These are phyloP conservation scores for Papiliotrema laurentii DNA, from an alignment of 1,284 basidiomycete genomes.

Conservation along the genomic window DNA sequence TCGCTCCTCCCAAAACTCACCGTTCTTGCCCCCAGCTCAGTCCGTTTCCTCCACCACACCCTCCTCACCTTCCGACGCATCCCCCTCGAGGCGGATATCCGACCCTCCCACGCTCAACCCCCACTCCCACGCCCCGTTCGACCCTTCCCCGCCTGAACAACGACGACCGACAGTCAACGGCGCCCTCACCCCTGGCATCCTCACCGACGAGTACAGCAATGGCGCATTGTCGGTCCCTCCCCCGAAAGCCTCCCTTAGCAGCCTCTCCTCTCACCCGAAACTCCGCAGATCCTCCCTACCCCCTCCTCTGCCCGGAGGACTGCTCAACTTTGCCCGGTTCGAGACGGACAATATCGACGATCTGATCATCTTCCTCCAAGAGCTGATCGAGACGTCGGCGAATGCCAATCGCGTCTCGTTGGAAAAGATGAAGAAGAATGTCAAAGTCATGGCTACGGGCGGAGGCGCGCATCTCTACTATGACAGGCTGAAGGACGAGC, in stretches of 20 bases:
- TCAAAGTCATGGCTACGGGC: slow-evolving; percentile 97
- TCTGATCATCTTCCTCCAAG: slow-evolving; percentile 82
- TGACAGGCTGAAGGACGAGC: slow-evolving; percentile 67
- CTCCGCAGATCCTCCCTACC: slow-evolving; percentile 61
- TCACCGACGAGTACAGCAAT: slow-evolving; percentile 16
- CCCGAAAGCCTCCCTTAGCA: slow-evolving; percentile 47
- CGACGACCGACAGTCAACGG: slow-evolving; percentile 56
- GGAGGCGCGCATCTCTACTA: slow-evolving; percentile 95
- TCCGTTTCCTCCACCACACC: slow-evolving; percentile 25
- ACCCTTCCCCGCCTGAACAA: slow-evolving; percentile 45
- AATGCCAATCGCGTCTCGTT: slow-evolving; percentile 81
- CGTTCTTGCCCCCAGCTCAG: slow-evolving; percentile 36
- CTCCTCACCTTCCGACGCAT: slow-evolving; percentile 23
- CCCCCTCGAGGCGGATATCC: slow-evolving; percentile 18
- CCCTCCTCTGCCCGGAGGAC: slow-evolving; percentile 88
- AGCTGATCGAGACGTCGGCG: slow-evolving; percentile 82
- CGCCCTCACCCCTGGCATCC: slow-evolving; percentile 68
- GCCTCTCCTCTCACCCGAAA: slow-evolving; percentile 54
- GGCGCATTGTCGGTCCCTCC: slow-evolving; percentile 42
- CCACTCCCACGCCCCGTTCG: slow-evolving; percentile 19
- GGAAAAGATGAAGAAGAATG: slow-evolving; percentile 83
- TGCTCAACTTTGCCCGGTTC: slow-evolving; percentile 96
- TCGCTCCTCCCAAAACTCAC: slow-evolving; percentile 35
- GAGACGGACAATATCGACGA: slow-evolving; percentile 85
- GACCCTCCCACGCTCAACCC: slow-evolving; percentile 18